Evolutionary conservation across 768 basidiomycete genomes (phyloP).

Genomic region (Suillus decipiens): DNA sequence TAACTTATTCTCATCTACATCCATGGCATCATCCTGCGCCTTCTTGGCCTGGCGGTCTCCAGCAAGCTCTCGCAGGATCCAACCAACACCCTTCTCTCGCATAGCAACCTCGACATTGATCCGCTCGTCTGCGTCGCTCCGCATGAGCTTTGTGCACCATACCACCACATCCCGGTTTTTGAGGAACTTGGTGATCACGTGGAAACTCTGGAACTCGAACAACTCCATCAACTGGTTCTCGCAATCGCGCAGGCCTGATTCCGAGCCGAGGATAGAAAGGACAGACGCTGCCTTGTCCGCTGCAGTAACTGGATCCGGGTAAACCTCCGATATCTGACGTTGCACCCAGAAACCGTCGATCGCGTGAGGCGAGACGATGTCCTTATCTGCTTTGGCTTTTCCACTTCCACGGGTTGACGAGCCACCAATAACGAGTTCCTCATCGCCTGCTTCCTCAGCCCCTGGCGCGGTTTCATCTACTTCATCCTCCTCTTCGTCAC

Average conservation of each 20-base stretch:
- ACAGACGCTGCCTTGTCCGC: slow-evolving; percentile 88
- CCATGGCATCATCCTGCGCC: slow-evolving; percentile 64
- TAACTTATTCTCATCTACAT: slow-evolving; percentile 63
- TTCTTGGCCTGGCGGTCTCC: slow-evolving; percentile 74
- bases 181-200: slow-evolving; percentile 85
- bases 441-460: slow-evolving; percentile 51
- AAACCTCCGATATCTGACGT: slow-evolving; percentile 86
- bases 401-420: slow-evolving; percentile 45
- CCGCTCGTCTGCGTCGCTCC: slow-evolving; percentile 84
- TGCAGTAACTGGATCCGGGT: slow-evolving; percentile 92
- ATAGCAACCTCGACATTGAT: slow-evolving; percentile 96
- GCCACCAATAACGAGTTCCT: slow-evolving; percentile 80
- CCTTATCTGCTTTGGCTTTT: slow-evolving; percentile 65
- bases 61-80: slow-evolving; percentile 88
- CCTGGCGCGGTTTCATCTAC: slow-evolving; percentile 40
- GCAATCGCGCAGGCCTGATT: slow-evolving; percentile 85
- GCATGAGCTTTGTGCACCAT: slow-evolving; percentile 96
- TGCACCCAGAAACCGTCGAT: slow-evolving; percentile 99
- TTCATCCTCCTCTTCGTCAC: slow-evolving; percentile 56
- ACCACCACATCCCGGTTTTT: slow-evolving; percentile 96
- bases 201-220: slow-evolving; percentile 91
- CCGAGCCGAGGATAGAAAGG: slow-evolving; percentile 82
- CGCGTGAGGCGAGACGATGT: slow-evolving; percentile 83
- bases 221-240: slow-evolving; percentile 97
- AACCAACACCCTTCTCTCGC: slow-evolving; percentile 95